Base-by-base conservation (phyloP, 2,329 filamentous ascomycete species). In the Pseudogymnoascus sp. region DNA sequence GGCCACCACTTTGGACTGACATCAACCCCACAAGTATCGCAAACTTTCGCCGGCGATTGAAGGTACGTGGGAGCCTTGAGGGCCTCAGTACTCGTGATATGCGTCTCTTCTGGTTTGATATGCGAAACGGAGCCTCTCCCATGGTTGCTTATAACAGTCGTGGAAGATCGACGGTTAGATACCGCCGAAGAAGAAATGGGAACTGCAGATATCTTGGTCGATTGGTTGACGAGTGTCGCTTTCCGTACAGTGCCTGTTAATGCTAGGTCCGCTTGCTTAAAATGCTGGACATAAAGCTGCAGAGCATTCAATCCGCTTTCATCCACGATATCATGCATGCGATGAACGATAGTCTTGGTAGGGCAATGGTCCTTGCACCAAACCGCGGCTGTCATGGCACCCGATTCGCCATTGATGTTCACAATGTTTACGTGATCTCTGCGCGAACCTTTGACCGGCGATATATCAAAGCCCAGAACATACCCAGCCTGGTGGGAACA, bases 181-280 rank as follows among this genome's bases (percentile, higher is more conserved):
- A 75, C 65, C 15, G 71, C 67, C 25, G 74, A 69, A 13, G 52
- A 33, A 15, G 66, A 37, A 2, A 62, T 48, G 12, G 68, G 64
- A 65, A 68, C 70, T 31, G 65, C 33, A 15, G 45, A 52, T 52
- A 64, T 59, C 64, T 74, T 69, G 67, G 77, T 67, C 62, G 74
- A 69, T 68, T 76, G 68, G 68, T 77, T 71, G 71, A 78, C 70
- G 4, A 73, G 82, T 63, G 90, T 94, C 21, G 94, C 93, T 75
- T 96, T 97, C 61, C 94, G 88, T 21, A 94, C 90, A 15, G 93
- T 97, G 29, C 94, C 94, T 2, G 92, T 97, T 68, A 97, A 78
- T 2, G 89, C 85, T 40, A 93, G 82, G 72, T 99, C 94, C 7
- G 94, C 93, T 75, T 97, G 93, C 74, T 99, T 99, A 79, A 91